Conservation (phyloP, 2,329 filamentous ascomycete species). For the Ascosphaera apis region DNA sequence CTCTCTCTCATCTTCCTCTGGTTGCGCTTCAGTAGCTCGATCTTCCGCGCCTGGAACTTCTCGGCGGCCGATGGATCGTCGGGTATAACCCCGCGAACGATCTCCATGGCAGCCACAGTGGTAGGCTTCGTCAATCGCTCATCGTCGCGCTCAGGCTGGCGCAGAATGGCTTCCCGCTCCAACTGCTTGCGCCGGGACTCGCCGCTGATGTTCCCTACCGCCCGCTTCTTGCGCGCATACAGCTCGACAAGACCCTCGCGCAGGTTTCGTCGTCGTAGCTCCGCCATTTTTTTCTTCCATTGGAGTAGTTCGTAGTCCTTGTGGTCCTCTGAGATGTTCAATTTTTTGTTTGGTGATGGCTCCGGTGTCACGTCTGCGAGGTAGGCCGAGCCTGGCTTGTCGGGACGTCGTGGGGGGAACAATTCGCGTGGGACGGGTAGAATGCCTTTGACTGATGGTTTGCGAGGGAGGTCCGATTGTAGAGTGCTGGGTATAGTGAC, state of each 20-base stretch:
- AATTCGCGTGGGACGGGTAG: constrained; percentile 65
- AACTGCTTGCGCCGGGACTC: constrained; percentile 27
- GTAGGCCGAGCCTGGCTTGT: constrained; percentile 41
- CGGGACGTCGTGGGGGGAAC: constrained; percentile 38
- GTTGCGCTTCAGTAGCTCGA: constrained; percentile 20
- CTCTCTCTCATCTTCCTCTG: constrained; percentile 34
- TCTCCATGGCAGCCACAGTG: constrained; percentile 29
- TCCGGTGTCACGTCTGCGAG: constrained; percentile 34
- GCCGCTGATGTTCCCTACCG: constrained; percentile 14
- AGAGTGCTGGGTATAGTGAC: constrained; percentile 57
- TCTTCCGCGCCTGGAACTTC: constrained; percentile 23
- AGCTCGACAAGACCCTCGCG: constrained; percentile 47
- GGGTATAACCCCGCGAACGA: constrained; percentile 27
- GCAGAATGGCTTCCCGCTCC: constrained; percentile 27
- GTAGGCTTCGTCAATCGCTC: constrained; percentile 53
- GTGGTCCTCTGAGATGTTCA: constrained; percentile 6
- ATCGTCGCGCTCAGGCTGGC: constrained; percentile 48
- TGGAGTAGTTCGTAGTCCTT: constrained; percentile 26
- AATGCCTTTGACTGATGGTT: constrained; percentile 42
- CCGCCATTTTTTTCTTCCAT: constrained; percentile 56
- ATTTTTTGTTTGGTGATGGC: constrained; percentile 18
- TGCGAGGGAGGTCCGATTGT: constrained; percentile 38
- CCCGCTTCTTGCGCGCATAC: constrained; percentile 36
- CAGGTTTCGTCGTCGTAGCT: constrained; percentile 46
- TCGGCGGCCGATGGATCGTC: constrained; percentile 40